Conservation (phyloP, 1,284 basidiomycete genomes). For the Agaricales sp. region DNA sequence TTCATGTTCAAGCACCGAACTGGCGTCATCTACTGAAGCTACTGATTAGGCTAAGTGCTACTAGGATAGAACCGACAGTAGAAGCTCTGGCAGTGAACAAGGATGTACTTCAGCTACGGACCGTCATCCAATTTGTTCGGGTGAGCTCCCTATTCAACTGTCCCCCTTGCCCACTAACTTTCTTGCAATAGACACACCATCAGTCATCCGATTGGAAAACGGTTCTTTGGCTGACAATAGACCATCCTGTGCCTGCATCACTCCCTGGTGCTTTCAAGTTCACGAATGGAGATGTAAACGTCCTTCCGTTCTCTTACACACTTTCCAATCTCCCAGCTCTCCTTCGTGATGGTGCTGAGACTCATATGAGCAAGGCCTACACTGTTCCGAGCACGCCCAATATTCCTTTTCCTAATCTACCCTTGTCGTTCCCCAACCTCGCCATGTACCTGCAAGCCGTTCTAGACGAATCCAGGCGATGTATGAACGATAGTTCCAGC, state of each 20-base stretch:
- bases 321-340: slow-evolving; percentile 47
- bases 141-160: slow-evolving; percentile 24
- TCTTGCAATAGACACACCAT: slow-evolving; percentile 39
- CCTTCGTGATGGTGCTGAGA: slow-evolving; percentile 52
- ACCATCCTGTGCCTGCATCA: slow-evolving; percentile 44
- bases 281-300: slow-evolving; percentile 45
- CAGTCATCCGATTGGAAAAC: slow-evolving; percentile 55
- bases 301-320: slow-evolving; percentile 62
- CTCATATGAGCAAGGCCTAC: slow-evolving; percentile 53
- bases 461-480: slow-evolving; percentile 54
- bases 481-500: slow-evolving; percentile 43
- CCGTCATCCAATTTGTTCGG: slow-evolving; percentile 68
- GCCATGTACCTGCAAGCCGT: slow-evolving; percentile 65
- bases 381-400: slow-evolving; percentile 50
- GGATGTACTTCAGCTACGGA: slow-evolving; percentile 49
- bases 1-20: slow-evolving; percentile 60
- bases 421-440: slow-evolving; percentile 62
- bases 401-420: slow-evolving; percentile 56
- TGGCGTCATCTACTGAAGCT: slow-evolving; percentile 66
- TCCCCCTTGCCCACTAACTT: background rate
- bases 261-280: slow-evolving; percentile 35
- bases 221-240: slow-evolving; percentile 65
- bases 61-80: slow-evolving; percentile 57
- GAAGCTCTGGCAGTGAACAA: slow-evolving; percentile 52
- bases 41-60: slow-evolving; percentile 59